Evolutionary conservation across 306 rosid genomes (phyloP).

Genomic region (Vicia villosa): DNA sequence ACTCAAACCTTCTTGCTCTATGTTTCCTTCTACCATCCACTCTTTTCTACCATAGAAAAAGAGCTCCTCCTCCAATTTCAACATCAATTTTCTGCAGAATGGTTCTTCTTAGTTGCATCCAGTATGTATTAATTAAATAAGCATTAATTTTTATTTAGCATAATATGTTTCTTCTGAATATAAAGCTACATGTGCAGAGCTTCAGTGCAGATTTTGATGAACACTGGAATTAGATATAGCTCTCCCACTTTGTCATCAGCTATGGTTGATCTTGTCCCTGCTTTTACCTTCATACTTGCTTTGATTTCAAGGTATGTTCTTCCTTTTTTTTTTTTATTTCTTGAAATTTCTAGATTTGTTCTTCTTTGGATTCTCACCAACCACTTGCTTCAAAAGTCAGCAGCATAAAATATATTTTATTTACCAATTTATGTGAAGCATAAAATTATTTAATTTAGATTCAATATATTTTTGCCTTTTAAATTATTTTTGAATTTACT

Average conservation of each 20-base stretch:
- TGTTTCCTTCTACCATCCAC: slow-evolving; percentile 42
- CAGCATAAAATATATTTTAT: too few relatives aligned
- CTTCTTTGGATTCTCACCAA: too few relatives aligned
- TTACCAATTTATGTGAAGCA: too few relatives aligned
- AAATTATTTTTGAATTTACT: too few relatives aligned
- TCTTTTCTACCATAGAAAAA: slow-evolving; percentile 44
- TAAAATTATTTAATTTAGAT: too few relatives aligned
- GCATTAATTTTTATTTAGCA: too few relatives aligned
- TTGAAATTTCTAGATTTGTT: too few relatives aligned
- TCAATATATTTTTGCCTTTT: too few relatives aligned
- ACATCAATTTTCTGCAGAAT: slow-evolving; percentile 30
- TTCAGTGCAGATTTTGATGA: slow-evolving; percentile 32
- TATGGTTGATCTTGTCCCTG: slow-evolving; percentile 46
- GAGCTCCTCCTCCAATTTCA: slow-evolving; percentile 39
- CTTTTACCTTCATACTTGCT: slow-evolving; percentile 51
- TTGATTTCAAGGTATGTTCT: slow-evolving; percentile 37
- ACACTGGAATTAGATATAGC: slow-evolving; percentile 44
- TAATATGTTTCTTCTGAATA: too few relatives aligned
- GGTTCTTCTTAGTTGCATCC: slow-evolving; percentile 31
- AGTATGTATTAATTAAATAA: slow-evolving; percentile 12
- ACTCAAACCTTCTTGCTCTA: slow-evolving; percentile 44
- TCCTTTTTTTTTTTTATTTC: too few relatives aligned
- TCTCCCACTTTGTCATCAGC: slow-evolving; percentile 54
- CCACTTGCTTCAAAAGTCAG: too few relatives aligned
- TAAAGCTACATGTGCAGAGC: not conserved